phyloP scores from a whole-genome alignment of 768 basidiomycete species.

The Rhizopogon vulgaris region DNA sequence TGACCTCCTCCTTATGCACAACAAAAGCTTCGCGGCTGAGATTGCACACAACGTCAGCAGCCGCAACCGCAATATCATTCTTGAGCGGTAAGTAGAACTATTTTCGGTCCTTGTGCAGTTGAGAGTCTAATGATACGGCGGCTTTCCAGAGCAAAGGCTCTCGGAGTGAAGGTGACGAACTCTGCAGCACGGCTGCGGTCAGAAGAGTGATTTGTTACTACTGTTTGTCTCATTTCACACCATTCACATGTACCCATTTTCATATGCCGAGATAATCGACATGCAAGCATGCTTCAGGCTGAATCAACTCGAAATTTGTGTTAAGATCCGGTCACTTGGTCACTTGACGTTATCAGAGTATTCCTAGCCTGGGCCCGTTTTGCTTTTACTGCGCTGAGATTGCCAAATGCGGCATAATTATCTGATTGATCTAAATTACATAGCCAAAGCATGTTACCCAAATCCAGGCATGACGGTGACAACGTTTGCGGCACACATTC shows the following conservation, averaged over 20 bases:
- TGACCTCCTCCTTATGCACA: slow-evolving; percentile 96
- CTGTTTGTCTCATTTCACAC: slow-evolving; percentile 31
- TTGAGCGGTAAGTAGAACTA: slow-evolving; percentile 64
- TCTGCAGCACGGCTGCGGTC: slow-evolving; percentile 87
- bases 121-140: slow-evolving; percentile 3
- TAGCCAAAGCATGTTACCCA: slow-evolving; percentile 12
- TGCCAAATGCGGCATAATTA: slow-evolving; percentile 22
- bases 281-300: slow-evolving; percentile 42
- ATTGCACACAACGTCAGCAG: slow-evolving; percentile 96
- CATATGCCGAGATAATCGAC: slow-evolving; percentile 44
- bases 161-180: slow-evolving; percentile 94
- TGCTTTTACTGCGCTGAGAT: too few relatives aligned
- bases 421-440: slow-evolving; percentile 9
- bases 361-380: too few relatives aligned
- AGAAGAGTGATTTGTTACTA: slow-evolving; percentile 66
- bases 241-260: slow-evolving; percentile 44
- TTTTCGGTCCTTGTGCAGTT: neutral
- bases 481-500: neutral
- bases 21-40: slow-evolving; percentile 91
- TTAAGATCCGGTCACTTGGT: neutral
- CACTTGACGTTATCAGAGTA: neutral
- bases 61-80: slow-evolving; percentile 86
- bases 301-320: slow-evolving; percentile 4
- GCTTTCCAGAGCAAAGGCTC: slow-evolving; percentile 62
- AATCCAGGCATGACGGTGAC: slow-evolving; percentile 22